These are phyloP conservation scores for Candida maesae DNA, from an alignment of 805 yeast species.

Conservation along the genomic window DNA sequence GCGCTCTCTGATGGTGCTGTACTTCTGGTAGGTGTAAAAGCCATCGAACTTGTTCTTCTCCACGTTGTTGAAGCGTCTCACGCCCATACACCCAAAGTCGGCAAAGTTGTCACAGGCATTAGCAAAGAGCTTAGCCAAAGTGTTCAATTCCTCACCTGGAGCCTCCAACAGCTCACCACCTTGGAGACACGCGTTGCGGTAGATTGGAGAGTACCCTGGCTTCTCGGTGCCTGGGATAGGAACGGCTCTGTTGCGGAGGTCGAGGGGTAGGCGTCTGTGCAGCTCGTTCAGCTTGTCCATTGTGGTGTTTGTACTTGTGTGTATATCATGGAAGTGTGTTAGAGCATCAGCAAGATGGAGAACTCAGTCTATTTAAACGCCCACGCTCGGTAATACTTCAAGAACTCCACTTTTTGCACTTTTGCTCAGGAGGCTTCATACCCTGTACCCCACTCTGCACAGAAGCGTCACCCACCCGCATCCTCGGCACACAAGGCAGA, in stretches of 20 bases:
- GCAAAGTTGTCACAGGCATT: conserved; percentile 29
- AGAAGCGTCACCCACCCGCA: too few species aligned
- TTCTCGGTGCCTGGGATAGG: conserved; percentile 35
- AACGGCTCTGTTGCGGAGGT: conserved; percentile 1
- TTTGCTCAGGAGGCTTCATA: too few species aligned
- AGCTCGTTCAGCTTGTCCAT: conserved; percentile 5
- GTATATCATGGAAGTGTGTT: too few species aligned
- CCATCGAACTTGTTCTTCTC: conserved; percentile 20
- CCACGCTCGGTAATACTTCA: too few species aligned
- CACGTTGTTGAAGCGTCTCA: conserved; percentile 22
- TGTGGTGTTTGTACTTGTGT: neutral
- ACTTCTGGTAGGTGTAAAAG: conserved; percentile 27
- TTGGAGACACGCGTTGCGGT: conserved; percentile 32
- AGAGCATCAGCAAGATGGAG: neutral
- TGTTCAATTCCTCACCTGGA: conserved; percentile 29
- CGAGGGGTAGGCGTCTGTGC: conserved; percentile 1
- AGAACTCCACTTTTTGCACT: too few species aligned
- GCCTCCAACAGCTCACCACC: conserved; percentile 22
- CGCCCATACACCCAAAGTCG: conserved; percentile 37
- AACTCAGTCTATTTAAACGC: too few species aligned
- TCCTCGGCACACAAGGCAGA: too few species aligned
- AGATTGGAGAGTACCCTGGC: conserved; percentile 43
- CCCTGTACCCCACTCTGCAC: too few species aligned
- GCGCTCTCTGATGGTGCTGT: conserved; percentile 30
- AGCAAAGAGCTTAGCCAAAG: conserved; percentile 36